Evolutionary conservation across 23 red algal genomes (phyloP).

Genomic region (Chondrus crispus): DNA sequence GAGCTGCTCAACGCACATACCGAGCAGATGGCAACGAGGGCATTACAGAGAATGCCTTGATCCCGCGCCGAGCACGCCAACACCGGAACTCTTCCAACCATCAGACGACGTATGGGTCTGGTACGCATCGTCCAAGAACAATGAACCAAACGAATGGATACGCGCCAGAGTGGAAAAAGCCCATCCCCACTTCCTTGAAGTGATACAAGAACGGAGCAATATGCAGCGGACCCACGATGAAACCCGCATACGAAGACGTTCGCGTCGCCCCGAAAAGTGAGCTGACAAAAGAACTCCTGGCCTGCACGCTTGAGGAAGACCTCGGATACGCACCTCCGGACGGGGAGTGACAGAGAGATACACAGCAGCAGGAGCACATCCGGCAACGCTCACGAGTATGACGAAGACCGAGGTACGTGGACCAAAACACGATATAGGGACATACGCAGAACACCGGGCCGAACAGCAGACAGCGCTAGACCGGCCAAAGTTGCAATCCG

Average conservation of each 20-base stretch:
- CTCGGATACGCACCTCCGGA: background rate
- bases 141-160: slow-evolving; percentile 4
- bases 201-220: background rate
- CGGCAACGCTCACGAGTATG: background rate
- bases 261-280: background rate
- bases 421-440: background rate
- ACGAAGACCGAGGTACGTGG: background rate
- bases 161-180: background rate
- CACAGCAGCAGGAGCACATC: background rate
- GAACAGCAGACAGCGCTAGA: too few species aligned
- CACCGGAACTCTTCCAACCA: background rate
- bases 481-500: background rate
- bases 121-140: background rate
- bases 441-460: background rate
- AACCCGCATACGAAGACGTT: background rate
- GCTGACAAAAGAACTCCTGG: background rate
- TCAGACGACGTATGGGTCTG: background rate
- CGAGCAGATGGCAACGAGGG: background rate
- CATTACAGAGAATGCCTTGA: background rate
- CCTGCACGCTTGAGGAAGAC: background rate
- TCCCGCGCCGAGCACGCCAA: background rate
- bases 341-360: background rate
- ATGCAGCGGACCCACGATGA: background rate
- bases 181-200: background rate
- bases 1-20: background rate